Evolutionary conservation across 306 rosid species (phyloP).

Genomic region (Vigna mungo): DNA sequence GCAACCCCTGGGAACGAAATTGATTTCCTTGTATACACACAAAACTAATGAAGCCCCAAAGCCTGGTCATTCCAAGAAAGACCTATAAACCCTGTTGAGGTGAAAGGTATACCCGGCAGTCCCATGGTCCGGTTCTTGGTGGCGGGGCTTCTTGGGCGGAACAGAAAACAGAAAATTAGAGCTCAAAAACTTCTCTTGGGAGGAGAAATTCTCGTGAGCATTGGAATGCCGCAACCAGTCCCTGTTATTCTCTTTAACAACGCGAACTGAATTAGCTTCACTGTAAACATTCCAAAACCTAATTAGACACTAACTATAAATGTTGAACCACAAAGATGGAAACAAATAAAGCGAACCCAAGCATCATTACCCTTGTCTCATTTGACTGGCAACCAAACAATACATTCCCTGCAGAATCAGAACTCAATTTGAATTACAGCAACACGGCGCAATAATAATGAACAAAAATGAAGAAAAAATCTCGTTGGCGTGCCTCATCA

Average conservation of each 20-base stretch:
- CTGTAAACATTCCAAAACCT: slow-evolving; percentile 45
- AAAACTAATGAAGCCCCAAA: not conserved
- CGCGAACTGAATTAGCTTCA: slow-evolving; percentile 43
- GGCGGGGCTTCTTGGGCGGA: slow-evolving; percentile 64
- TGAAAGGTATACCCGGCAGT: slow-evolving; percentile 50
- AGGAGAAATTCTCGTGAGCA: slow-evolving; percentile 67
- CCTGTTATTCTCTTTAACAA: slow-evolving; percentile 39
- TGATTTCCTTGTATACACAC: not conserved
- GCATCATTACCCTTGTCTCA: slow-evolving; percentile 52
- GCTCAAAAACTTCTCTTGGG: slow-evolving; percentile 58
- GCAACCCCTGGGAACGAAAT: not conserved
- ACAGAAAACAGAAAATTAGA: slow-evolving; percentile 72
- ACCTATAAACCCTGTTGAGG: not conserved
- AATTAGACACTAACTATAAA: slow-evolving; percentile 18
- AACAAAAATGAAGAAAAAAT: not conserved
- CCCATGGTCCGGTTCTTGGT: slow-evolving; percentile 33
- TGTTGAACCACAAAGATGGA: not conserved
- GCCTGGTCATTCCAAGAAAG: not conserved
- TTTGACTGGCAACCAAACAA: slow-evolving; percentile 37
- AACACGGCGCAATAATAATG: not conserved
- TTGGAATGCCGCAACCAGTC: slow-evolving; percentile 71
- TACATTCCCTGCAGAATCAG: slow-evolving; percentile 30
- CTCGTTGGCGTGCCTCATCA: not conserved
- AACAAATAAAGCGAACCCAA: not conserved
- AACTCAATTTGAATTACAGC: slow-evolving; percentile 19